phyloP scores from a whole-genome alignment of 805 yeast species.

The Wickerhamiella nectarea region DNA sequence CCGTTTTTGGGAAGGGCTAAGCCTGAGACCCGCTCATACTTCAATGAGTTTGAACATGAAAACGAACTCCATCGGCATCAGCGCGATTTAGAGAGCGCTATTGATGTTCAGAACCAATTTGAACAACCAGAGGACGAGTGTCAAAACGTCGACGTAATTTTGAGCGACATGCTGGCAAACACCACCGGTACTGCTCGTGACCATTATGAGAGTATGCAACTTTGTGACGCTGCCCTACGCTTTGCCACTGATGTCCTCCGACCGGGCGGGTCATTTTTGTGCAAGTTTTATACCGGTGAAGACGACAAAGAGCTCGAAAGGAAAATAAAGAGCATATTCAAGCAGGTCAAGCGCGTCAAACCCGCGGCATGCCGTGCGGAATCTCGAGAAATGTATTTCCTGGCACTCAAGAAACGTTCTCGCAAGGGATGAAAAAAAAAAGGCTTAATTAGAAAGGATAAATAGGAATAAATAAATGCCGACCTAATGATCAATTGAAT shows the following conservation, averaged over 20 bases:
- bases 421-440: not conserved
- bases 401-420: slow-evolving; percentile 45
- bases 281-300: slow-evolving; percentile 74
- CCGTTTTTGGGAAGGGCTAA: slow-evolving; percentile 21
- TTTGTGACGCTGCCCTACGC: slow-evolving; percentile 81
- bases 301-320: slow-evolving; percentile 57
- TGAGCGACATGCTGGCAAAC: slow-evolving; percentile 87
- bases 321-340: slow-evolving; percentile 45
- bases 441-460: not conserved
- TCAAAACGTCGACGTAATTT: slow-evolving; percentile 46
- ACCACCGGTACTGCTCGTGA: slow-evolving; percentile 77
- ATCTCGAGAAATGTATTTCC: slow-evolving; percentile 71
- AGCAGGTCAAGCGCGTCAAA: slow-evolving; percentile 52
- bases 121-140: slow-evolving; percentile 9
- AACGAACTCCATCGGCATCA: slow-evolving; percentile 17
- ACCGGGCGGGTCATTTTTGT: slow-evolving; percentile 59
- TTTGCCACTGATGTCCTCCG: slow-evolving; percentile 58
- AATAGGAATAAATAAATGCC: not conserved
- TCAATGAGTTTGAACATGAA: slow-evolving; percentile 1
- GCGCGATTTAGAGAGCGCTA: slow-evolving; percentile 19
- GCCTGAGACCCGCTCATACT: not conserved
- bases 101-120: not conserved
- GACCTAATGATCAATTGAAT: not conserved
- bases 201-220: slow-evolving; percentile 73
- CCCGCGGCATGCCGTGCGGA: slow-evolving; percentile 71